These are phyloP conservation scores for Trichophyton verrucosum DNA, from an alignment of 2,329 filamentous ascomycete species.

Conservation along the genomic window DNA sequence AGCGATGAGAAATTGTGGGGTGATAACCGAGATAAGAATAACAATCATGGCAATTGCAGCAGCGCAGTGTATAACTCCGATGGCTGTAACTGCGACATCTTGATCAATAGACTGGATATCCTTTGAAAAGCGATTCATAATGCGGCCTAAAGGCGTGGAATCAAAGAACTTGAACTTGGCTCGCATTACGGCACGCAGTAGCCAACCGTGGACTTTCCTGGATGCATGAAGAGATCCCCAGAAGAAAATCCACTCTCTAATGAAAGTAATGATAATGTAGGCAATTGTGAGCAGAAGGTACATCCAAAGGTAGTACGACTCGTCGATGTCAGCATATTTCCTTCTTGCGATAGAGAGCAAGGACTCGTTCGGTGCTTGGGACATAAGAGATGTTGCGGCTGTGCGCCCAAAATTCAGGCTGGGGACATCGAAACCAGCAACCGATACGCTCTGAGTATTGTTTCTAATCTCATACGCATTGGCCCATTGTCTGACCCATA, in stretches of 20 bases:
- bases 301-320: conserved; percentile 68
- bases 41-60: conserved; percentile 71
- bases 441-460: conserved; percentile 16
- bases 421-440: conserved; percentile 19
- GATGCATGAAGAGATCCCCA: conserved; percentile 84
- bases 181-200: conserved; percentile 68
- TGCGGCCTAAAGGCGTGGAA: conserved; percentile 81
- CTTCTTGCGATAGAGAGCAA: conserved; percentile 13
- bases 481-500: conserved; percentile 93
- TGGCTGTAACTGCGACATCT: conserved; percentile 84
- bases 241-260: conserved; percentile 80
- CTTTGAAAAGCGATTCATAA: conserved; percentile 98
- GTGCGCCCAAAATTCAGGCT: conserved; percentile 27
- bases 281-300: conserved; percentile 68
- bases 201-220: conserved; percentile 62
- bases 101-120: conserved; percentile 92
- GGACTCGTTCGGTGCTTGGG: conserved; percentile 19
- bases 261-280: conserved; percentile 69
- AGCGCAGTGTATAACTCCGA: conserved; percentile 56
- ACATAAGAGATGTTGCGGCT: conserved; percentile 22
- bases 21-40: conserved; percentile 73
- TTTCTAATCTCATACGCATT: conserved; percentile 61
- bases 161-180: conserved; percentile 98
- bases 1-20: conserved; percentile 79
- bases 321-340: conserved; percentile 49